phyloP scores from a whole-genome alignment of 164 flowering plant species.

The Stephania japonica region DNA sequence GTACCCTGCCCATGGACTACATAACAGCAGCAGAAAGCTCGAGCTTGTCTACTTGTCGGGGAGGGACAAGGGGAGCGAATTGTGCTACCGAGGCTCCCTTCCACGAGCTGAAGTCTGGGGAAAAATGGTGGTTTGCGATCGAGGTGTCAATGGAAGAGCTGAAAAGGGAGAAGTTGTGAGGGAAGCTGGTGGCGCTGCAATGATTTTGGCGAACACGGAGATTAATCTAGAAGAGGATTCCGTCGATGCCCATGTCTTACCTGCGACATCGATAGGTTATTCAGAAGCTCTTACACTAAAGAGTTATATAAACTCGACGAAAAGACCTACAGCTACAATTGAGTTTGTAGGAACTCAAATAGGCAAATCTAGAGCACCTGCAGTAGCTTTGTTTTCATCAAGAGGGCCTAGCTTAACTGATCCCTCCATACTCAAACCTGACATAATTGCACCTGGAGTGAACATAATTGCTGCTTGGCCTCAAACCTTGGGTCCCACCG shows the following conservation, averaged over 20 bases:
- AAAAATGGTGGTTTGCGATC: slow-evolving; percentile 85
- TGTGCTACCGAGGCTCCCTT: slow-evolving; percentile 67
- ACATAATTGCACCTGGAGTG: slow-evolving; percentile 87
- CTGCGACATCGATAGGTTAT: slow-evolving; percentile 68
- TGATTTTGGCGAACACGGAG: slow-evolving; percentile 72
- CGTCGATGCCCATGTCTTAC: slow-evolving; percentile 80
- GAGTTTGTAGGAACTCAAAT: slow-evolving; percentile 62
- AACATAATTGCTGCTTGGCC: slow-evolving; percentile 98
- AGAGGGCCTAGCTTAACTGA: slow-evolving; percentile 77
- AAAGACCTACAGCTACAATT: slow-evolving; percentile 57
- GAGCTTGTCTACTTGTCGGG: slow-evolving; percentile 56
- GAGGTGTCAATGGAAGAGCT: slow-evolving; percentile 70
- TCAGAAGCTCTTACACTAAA: slow-evolving; percentile 51
- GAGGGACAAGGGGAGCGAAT: slow-evolving; percentile 44
- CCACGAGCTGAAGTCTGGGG: slow-evolving; percentile 56
- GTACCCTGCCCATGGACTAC: slow-evolving; percentile 53
- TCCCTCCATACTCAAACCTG: slow-evolving; percentile 86
- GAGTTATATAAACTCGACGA: slow-evolving; percentile 61
- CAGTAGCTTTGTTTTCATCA: slow-evolving; percentile 80
- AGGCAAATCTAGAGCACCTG: slow-evolving; percentile 64
- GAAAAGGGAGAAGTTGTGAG: slow-evolving; percentile 72
- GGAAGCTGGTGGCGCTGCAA: slow-evolving; percentile 84
- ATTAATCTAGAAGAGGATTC: slow-evolving; percentile 67
- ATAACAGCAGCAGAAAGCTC: slow-evolving; percentile 32
- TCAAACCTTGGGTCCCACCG: slow-evolving; percentile 73